Evolutionary conservation across 2,329 filamentous ascomycete species (phyloP).

Genomic region (Periglandula ipomoeae): DNA sequence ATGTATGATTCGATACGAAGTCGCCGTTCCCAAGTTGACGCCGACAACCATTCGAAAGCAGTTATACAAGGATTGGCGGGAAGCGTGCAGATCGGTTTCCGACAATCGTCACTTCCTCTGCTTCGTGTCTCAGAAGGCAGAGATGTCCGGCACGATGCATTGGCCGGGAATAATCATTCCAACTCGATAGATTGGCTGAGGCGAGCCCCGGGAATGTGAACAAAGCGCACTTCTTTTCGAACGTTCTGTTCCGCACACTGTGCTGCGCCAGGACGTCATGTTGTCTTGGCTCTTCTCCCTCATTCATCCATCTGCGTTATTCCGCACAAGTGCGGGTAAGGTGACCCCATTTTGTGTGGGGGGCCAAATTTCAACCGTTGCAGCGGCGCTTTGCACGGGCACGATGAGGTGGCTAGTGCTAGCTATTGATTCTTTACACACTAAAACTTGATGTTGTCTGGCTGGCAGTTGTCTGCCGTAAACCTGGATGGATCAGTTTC

Average conservation of each 20-base stretch:
- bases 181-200: background rate
- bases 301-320: conserved; percentile 4
- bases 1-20: background rate
- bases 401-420: too few species aligned
- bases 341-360: conserved; percentile 5
- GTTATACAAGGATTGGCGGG: background rate
- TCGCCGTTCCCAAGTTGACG: background rate
- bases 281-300: conserved; percentile 1
- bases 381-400: too few species aligned
- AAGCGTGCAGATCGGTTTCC: background rate
- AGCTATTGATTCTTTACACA: too few species aligned
- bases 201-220: too few species aligned
- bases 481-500: too few species aligned
- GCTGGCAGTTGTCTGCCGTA: too few species aligned
- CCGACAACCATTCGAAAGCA: background rate
- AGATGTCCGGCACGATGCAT: background rate
- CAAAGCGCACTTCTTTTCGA: background rate
- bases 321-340: background rate
- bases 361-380: conserved; percentile 10
- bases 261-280: conserved; percentile 10
- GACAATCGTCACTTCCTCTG: background rate
- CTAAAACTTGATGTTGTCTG: too few species aligned
- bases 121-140: background rate
- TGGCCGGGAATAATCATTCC: background rate
- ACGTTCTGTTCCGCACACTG: background rate